These are phyloP conservation scores for Didymosphaeria variabile DNA, from an alignment of 2,329 filamentous ascomycete species.

Conservation along the genomic window DNA sequence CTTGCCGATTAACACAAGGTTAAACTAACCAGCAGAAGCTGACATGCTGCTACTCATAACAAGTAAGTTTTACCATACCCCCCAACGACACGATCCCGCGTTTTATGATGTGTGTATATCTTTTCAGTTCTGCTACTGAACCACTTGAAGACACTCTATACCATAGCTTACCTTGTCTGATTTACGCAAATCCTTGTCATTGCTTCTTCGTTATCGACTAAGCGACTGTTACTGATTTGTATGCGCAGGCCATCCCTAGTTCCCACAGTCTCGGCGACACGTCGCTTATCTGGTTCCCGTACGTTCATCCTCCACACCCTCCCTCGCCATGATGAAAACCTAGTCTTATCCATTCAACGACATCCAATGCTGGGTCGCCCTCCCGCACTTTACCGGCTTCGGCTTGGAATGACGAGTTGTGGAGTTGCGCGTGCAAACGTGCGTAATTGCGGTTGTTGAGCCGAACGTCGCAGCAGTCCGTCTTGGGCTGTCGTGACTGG, in stretches of 20 bases:
- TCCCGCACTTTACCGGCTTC: constrained; percentile 72
- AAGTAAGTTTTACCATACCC: constrained; percentile 27
- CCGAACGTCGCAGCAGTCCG: constrained; percentile 44
- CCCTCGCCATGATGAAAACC: constrained; percentile 63
- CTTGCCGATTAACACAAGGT: background rate
- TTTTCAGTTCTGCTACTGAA: constrained; percentile 72
- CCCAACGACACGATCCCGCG: constrained; percentile 6
- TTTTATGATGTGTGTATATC: constrained; percentile 52
- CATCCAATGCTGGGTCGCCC: constrained; percentile 73
- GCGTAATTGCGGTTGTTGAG: constrained; percentile 66
- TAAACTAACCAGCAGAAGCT: background rate
- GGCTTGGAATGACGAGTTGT: constrained; percentile 74
- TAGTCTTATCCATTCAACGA: constrained; percentile 71
- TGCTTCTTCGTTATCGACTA: background rate
- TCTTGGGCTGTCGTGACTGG: constrained; percentile 56
- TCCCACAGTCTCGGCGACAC: background rate
- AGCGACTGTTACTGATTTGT: constrained; percentile 26
- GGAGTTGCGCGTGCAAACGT: constrained; percentile 68
- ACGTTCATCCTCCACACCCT: constrained; percentile 29
- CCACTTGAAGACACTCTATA: constrained; percentile 66
- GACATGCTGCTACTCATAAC: background rate
- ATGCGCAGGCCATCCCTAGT: background rate
- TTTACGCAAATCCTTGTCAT: constrained; percentile 24
- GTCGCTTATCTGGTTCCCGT: constrained; percentile 19
- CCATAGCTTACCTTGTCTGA: constrained; percentile 65